Percentiles rank a stretch among this genome's conserved stretches.
Evolutionary conservation across 768 basidiomycete species (phyloP).

Genomic region (Epithele typhae): DNA sequence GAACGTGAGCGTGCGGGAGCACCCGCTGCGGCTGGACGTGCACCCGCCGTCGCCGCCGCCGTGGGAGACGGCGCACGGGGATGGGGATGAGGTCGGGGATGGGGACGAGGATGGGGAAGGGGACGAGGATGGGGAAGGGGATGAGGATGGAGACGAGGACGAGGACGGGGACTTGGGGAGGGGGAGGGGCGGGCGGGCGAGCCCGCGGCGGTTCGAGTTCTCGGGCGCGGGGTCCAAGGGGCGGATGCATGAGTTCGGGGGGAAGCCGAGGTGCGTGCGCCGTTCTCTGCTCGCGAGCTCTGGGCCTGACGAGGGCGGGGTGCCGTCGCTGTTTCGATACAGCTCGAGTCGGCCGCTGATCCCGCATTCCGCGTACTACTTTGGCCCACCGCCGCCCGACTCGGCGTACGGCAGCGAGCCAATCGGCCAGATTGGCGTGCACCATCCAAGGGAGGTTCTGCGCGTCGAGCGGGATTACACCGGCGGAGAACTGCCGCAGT

Average conservation of each 20-base stretch:
- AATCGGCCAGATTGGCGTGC: slow-evolving; percentile 79
- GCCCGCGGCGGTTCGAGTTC: slow-evolving; percentile 13
- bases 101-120: not conserved
- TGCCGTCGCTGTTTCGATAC: slow-evolving; percentile 10
- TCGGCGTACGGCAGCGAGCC: slow-evolving; percentile 80
- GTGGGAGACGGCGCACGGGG: slow-evolving; percentile 53
- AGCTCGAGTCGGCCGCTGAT: slow-evolving; percentile 37
- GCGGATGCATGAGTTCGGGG: slow-evolving; percentile 15
- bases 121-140: not conserved
- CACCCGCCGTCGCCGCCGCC: slow-evolving; percentile 50
- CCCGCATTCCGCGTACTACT: slow-evolving; percentile 82
- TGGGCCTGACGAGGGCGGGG: not conserved
- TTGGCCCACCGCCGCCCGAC: slow-evolving; percentile 72
- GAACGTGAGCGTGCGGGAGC: slow-evolving; percentile 18
- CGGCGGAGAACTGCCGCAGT: slow-evolving; percentile 87
- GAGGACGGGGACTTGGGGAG: slow-evolving; percentile 43
- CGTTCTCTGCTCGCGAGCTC: not conserved
- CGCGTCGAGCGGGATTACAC: slow-evolving; percentile 91
- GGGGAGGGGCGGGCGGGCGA: slow-evolving; percentile 22
- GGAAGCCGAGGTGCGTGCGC: slow-evolving; percentile 14
- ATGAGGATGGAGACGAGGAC: not conserved
- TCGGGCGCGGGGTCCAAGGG: slow-evolving; percentile 10
- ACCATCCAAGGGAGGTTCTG: slow-evolving; percentile 89
- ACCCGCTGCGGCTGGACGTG: slow-evolving; percentile 44
- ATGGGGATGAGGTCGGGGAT: slow-evolving; percentile 37